Evolutionary conservation across 805 yeast species (phyloP).

Genomic region (Ogataea trehaloabstinens): DNA sequence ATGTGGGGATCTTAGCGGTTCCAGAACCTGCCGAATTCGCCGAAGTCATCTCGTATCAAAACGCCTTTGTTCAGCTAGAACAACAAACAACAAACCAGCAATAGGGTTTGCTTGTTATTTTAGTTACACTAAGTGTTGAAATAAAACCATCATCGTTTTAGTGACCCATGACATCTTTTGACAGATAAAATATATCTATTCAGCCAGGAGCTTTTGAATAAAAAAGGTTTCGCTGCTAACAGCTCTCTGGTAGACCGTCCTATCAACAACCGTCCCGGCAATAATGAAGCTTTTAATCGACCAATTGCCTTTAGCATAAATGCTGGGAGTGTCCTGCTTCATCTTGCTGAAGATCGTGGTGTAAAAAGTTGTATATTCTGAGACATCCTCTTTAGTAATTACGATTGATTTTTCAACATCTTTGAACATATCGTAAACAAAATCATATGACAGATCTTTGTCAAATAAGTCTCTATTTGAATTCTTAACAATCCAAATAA

Average conservation of each 20-base stretch:
- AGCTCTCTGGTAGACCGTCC: slow-evolving; percentile 26
- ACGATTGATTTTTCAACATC: slow-evolving; percentile 30
- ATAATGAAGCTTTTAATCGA: slow-evolving; percentile 43
- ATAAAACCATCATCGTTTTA: too few relatives aligned
- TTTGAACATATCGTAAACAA: slow-evolving; percentile 37
- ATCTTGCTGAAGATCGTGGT: slow-evolving; percentile 42
- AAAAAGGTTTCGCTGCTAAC: slow-evolving; percentile 28
- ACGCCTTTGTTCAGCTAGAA: too few relatives aligned
- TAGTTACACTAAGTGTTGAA: too few relatives aligned
- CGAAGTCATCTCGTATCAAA: slow-evolving; percentile 7
- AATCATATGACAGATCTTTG: slow-evolving; percentile 44
- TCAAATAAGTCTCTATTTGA: slow-evolving; percentile 41
- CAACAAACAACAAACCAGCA: too few relatives aligned
- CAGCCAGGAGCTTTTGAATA: slow-evolving; percentile 5
- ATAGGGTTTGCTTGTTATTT: too few relatives aligned
- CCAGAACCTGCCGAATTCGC: slow-evolving; percentile 8
- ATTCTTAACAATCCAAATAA: slow-evolving; percentile 63
- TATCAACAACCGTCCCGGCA: slow-evolving; percentile 36
- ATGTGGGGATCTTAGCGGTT: slow-evolving; percentile 50
- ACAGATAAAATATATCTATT: too few relatives aligned
- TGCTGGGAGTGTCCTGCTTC: slow-evolving; percentile 44
- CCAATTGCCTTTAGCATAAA: slow-evolving; percentile 52
- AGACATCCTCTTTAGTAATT: slow-evolving; percentile 51
- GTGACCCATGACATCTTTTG: too few relatives aligned
- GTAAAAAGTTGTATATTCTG: slow-evolving; percentile 53